A percentile compares a stretch with the other conserved stretches of the same genome.
These are phyloP conservation scores for Scopulariopsis brevicaulis DNA, from an alignment of 2,329 filamentous ascomycete genomes.

Conservation along the genomic window DNA sequence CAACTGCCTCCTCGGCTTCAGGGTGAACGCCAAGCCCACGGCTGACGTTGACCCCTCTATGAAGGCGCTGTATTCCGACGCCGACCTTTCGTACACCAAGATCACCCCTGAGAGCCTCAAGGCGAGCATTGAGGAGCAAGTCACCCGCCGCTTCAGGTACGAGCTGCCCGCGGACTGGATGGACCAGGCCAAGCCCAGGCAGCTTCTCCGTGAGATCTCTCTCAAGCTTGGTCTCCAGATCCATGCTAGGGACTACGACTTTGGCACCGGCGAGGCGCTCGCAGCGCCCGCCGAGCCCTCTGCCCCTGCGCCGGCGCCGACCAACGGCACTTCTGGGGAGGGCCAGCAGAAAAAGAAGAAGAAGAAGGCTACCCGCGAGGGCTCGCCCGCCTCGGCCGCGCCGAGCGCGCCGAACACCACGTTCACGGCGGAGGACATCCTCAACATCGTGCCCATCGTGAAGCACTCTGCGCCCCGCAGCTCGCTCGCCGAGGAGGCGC, in stretches of 20 bases:
- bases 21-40: constrained; percentile 64
- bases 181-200: constrained; percentile 57
- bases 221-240: constrained; percentile 87
- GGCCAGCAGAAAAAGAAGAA: constrained; percentile 48
- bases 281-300: constrained; percentile 20
- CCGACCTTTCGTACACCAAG: constrained; percentile 69
- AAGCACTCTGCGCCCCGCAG: constrained; percentile 92
- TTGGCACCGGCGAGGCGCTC: constrained; percentile 14
- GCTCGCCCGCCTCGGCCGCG: constrained; percentile 34
- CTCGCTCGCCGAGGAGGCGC: constrained; percentile 82
- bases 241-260: constrained; percentile 50
- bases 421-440: constrained; percentile 74
- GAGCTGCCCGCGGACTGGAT: constrained; percentile 59
- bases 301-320: constrained; percentile 23
- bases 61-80: constrained; percentile 67
- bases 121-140: constrained; percentile 59
- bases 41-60: constrained; percentile 68
- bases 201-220: constrained; percentile 79
- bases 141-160: constrained; percentile 65
- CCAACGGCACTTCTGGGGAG: constrained; percentile 17
- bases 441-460: constrained; percentile 87
- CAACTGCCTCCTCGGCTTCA: constrained; percentile 79
- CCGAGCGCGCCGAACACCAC: constrained; percentile 37
- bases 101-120: constrained; percentile 64
- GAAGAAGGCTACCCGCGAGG: constrained; percentile 46